Evolutionary conservation across 2,329 filamentous ascomycete species (phyloP), one percentile per base, ranked within the genome.

Genomic region (Exophiala alcalophila): DNA sequence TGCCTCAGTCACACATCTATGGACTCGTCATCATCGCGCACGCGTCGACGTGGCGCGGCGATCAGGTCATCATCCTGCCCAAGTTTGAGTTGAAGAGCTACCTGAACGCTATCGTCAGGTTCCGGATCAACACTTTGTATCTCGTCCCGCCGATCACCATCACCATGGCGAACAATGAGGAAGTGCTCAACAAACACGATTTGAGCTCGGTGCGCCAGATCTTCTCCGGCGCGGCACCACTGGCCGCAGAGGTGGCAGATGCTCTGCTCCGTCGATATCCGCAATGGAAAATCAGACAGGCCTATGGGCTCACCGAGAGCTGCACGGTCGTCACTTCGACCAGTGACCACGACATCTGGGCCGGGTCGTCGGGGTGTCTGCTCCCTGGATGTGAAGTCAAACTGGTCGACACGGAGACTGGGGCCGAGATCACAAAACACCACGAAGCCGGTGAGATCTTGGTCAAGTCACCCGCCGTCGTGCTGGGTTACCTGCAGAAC

Each of bases 401-500:
- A 55, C 66, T 94, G 3, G 64, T 92, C 11, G 11, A 4, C n/a
- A n/a, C n/a, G n/a, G n/a, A n/a, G n/a, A n/a, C n/a, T n/a, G n/a
- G n/a, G n/a, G 68, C 70, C 5, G 86, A 91, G 59, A 73, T 92
- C 40, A 83, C 76, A 0, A 74, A 69, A 6, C 80, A 84, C 53
- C 79, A 90, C 50, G 78, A 80, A 29, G 84, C 83, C 0, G 90
- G 90, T 23, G 90, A 96, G 64, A 74, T 96, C 9, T 72, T 86
- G n/a, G 77, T 94, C 14, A 84, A 86, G 61, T 79, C 78, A 0
- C 89, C 88, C 0, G 81, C 82, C 1, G 78, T 94, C 1, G 81
- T 85, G 0, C 65, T 94, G 0, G 90, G 90, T 1, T 96, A 95
- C 56, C 68, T 94, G 38, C 84, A 94, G 66, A 94, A 94, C 59